Conservation (phyloP, 2,329 filamentous ascomycete genomes). For the Exophiala dermatitidis region DNA sequence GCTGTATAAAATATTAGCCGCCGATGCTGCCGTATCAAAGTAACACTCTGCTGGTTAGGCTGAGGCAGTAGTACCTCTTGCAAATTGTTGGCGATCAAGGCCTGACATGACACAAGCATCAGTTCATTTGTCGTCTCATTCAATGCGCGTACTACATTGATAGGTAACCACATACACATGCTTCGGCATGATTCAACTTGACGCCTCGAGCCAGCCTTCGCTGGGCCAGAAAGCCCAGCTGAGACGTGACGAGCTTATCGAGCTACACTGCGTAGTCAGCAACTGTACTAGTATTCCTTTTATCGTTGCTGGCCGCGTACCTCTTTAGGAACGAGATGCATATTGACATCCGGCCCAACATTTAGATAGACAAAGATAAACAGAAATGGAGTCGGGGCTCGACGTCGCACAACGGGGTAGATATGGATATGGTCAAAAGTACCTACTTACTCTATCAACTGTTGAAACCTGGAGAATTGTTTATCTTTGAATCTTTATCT, state of each 20-base stretch:
- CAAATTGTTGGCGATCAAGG: conserved; percentile 69
- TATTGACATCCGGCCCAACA: conserved; percentile 19
- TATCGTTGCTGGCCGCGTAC: conserved; percentile 25
- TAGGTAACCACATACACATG: conserved; percentile 50
- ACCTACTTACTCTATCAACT: neutral
- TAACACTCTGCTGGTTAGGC: neutral
- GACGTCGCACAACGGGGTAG: neutral
- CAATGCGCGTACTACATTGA: no score
- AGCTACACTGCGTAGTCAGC: conserved; percentile 64
- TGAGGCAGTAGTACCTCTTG: conserved; percentile 57
- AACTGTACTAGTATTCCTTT: no score
- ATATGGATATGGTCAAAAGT: neutral
- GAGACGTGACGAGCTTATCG: conserved; percentile 90
- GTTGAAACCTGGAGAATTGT: neutral
- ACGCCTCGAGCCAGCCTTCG: conserved; percentile 79
- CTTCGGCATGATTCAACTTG: conserved; percentile 83
- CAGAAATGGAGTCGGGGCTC: neutral
- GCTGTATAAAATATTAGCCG: conserved; percentile 41
- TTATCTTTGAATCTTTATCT: conserved; percentile 1
- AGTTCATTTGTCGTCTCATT: neutral
- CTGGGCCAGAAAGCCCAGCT: conserved; percentile 81
- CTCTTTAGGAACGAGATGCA: conserved; percentile 45
- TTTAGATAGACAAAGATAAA: no score
- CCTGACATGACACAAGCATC: conserved; percentile 26
- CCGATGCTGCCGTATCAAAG: neutral